Percentiles rank a stretch among this genome's conserved stretches.
Evolutionary conservation across 441 rosid genomes (phyloP).

Genomic region (Melastoma candidum): DNA sequence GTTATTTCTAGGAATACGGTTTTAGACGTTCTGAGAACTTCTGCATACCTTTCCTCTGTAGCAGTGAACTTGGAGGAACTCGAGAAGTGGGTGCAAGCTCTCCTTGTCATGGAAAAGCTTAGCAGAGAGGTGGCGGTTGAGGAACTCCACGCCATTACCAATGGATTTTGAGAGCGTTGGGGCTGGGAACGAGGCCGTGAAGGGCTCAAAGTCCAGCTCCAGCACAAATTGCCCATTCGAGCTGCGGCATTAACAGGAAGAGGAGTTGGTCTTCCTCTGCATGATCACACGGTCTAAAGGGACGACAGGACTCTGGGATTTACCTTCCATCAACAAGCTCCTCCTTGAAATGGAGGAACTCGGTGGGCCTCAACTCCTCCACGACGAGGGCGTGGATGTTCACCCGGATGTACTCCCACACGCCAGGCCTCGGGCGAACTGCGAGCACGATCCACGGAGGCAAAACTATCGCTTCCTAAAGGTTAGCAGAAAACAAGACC

Average conservation of each 20-base stretch:
- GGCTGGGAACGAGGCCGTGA: constrained; percentile 72
- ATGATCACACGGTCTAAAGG: not conserved
- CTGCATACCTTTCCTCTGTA: constrained; percentile 67
- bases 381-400: constrained; percentile 72
- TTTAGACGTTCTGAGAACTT: not conserved
- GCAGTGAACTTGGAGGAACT: constrained; percentile 74
- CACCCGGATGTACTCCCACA: constrained; percentile 87
- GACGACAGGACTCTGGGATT: too few species aligned
- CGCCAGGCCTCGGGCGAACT: constrained; percentile 90
- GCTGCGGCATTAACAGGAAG: constrained; percentile 24
- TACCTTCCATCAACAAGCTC: constrained; percentile 87
- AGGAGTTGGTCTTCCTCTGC: not conserved
- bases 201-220: constrained; percentile 90
- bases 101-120: constrained; percentile 93
- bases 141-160: constrained; percentile 94
- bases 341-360: constrained; percentile 83
- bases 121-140: constrained; percentile 89
- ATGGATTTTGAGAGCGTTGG: constrained; percentile 84
- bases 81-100: constrained; percentile 75
- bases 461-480: constrained; percentile 78
- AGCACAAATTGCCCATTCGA: constrained; percentile 69
- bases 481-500: constrained; percentile 4
- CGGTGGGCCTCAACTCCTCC: constrained; percentile 63
- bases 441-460: constrained; percentile 93
- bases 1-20: not conserved